phyloP scores from a whole-genome alignment of 2,329 filamentous ascomycete genomes.

The Pezicula neosporulosa region DNA sequence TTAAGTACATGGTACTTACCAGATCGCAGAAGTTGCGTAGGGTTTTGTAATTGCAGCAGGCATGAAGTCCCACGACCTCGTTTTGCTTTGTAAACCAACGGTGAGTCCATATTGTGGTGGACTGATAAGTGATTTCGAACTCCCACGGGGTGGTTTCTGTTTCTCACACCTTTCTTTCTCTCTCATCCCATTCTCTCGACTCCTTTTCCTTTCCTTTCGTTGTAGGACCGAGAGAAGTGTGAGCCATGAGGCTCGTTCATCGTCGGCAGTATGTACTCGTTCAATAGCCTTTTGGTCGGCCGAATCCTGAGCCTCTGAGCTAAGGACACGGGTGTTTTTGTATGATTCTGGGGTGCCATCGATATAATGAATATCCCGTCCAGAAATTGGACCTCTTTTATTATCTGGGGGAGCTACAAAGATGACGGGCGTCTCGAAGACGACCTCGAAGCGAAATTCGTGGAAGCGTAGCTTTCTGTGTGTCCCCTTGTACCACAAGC shows the following conservation, averaged over 20 bases:
- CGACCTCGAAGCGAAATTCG: conserved; percentile 34
- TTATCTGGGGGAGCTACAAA: conserved; percentile 25
- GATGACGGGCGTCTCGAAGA: conserved; percentile 33
- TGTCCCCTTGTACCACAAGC: conserved; percentile 27
- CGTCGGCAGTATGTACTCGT: conserved; percentile 50
- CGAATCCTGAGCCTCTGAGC: conserved; percentile 5
- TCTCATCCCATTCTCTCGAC: conserved; percentile 40
- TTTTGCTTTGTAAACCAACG: conserved; percentile 27
- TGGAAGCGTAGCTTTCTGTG: conserved; percentile 25
- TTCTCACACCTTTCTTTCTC: not conserved
- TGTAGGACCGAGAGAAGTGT: conserved; percentile 47
- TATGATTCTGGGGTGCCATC: conserved; percentile 21
- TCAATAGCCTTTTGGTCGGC: conserved; percentile 10
- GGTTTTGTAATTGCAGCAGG: conserved; percentile 32
- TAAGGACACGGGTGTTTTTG: conserved; percentile 15
- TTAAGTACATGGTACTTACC: not conserved
- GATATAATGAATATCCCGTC: conserved; percentile 19
- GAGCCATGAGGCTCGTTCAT: conserved; percentile 53
- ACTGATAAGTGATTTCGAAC: not conserved
- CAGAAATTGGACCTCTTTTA: conserved; percentile 20
- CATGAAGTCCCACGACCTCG: conserved; percentile 35
- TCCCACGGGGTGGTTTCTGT: conserved; percentile 6
- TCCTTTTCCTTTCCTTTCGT: conserved; percentile 45
- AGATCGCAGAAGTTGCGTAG: conserved; percentile 31
- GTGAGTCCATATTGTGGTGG: conserved; percentile 18